Evolutionary conservation across 257 asterid species (phyloP).

Genomic region (Solanum paucissectum): DNA sequence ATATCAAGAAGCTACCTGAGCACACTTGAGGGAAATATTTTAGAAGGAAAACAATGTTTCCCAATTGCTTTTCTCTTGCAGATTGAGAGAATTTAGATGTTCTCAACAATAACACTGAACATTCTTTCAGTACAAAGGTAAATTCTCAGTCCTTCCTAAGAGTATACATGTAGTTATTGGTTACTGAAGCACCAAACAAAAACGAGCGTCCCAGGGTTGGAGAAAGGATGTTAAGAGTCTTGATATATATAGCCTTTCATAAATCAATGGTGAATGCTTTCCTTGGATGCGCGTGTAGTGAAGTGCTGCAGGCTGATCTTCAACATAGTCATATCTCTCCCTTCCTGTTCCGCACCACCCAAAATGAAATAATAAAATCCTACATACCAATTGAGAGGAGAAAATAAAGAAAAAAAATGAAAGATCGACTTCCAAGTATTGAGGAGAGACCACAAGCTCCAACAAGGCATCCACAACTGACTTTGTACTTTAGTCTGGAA

Average conservation of each 20-base stretch:
- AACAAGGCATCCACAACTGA: neutral
- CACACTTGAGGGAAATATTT: neutral
- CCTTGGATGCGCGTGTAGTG: neutral
- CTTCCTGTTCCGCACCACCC: neutral
- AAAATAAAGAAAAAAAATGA: neutral
- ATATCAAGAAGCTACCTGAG: neutral
- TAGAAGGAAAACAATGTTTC: neutral
- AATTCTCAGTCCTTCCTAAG: neutral
- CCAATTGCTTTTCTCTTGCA: neutral
- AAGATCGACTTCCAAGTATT: neutral
- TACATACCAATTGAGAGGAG: neutral
- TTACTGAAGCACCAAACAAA: neutral
- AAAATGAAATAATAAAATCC: neutral
- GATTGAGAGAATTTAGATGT: neutral
- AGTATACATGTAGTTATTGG: neutral
- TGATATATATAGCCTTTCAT: neutral
- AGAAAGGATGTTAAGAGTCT: neutral
- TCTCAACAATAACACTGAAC: neutral
- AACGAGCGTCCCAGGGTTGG: neutral
- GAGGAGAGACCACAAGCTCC: neutral
- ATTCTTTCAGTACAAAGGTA: neutral
- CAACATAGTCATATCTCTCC: neutral
- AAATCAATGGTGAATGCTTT: neutral
- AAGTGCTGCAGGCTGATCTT: neutral
- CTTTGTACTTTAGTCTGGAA: neutral